A percentile compares a stretch with the other conserved stretches of the same genome.
Conservation (phyloP, 495 filamentous ascomycete genomes). For the Delitschia confertaspora region DNA sequence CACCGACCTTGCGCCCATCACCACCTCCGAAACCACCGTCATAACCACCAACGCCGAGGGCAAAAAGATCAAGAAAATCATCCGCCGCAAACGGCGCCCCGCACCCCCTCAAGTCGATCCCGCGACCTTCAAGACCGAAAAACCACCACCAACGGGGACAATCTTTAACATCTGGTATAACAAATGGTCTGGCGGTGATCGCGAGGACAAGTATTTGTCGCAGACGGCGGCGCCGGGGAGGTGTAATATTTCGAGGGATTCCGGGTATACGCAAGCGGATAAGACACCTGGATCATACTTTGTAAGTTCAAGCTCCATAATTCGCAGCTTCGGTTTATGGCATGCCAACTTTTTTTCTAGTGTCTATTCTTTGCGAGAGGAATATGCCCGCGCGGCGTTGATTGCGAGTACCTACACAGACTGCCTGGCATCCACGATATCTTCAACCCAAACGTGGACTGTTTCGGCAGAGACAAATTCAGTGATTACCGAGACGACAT, state of each 20-base stretch:
- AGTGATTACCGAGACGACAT: conserved; percentile 89
- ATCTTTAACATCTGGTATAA: conserved; percentile 85
- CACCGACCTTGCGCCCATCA: conserved; percentile 3
- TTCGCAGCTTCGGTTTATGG: too few relatives aligned
- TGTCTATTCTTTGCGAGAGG: conserved; percentile 86
- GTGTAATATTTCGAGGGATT: conserved; percentile 73
- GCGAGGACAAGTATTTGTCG: conserved; percentile 79
- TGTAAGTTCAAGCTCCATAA: too few relatives aligned
- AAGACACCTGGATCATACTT: conserved; percentile 72
- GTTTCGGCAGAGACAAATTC: conserved; percentile 84
- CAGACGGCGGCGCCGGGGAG: conserved; percentile 65
- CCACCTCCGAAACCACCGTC: conserved; percentile 9
- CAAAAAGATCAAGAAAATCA: conserved; percentile 56
- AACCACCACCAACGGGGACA: conserved; percentile 81
- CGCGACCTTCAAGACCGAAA: conserved; percentile 65
- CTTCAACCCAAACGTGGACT: conserved; percentile 84
- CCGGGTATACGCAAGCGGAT: conserved; percentile 85
- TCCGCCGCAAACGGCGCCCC: conserved; percentile 59
- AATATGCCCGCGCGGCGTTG: conserved; percentile 72
- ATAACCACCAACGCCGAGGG: conserved; percentile 36
- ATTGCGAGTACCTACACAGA: conserved; percentile 92
- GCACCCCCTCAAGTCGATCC: conserved; percentile 74
- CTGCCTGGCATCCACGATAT: conserved; percentile 74
- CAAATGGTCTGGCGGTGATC: conserved; percentile 90
- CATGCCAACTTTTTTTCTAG: too few relatives aligned